Base-by-base conservation (phyloP, 1,284 basidiomycete genomes). In the Inonotus hispidus region DNA sequence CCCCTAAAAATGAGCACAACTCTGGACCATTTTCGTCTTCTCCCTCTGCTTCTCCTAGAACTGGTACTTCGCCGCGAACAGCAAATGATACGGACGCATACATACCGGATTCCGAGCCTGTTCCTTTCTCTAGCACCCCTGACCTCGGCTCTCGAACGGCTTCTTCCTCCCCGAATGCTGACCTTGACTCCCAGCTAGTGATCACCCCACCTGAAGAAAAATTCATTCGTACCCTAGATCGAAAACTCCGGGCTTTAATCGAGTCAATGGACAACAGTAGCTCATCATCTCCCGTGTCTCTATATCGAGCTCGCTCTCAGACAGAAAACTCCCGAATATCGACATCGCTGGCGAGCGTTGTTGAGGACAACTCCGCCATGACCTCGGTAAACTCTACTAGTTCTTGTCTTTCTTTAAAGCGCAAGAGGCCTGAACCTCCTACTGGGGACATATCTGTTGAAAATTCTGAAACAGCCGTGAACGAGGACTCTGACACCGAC, bases 121-220 rank as follows among this genome's bases (percentile, higher is more conserved):
- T 53, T 10, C 56, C 58, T 39, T 63, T 41, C 53, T 60, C 61
- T 14, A 63, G 57, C 39, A 63, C 61, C 3, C 62, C 62, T 6
- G 62, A 63, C 37, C 58, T 63, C 4, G 54, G 53, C 21, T 63
- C 58, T 16, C 29, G n/a, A 14, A 35, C 46, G 1, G 41, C 56
- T 5, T 59, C 61, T 13, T 49, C 47, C 32, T 29, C 50, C 5
- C 13, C 56, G 29, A 35, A 29, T 16, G 52, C 45, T 13, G 57
- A 39, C 3, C 50, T n/a, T 14, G 58, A 41, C n/a, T 56, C 57
- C 27, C 53, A 59, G 35, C 19, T n/a, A 3, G 50, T 62, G 27
- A 16, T 35, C 5, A 63, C 62, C 5, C 62, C 62, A 10, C 21
- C 50, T 11, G 46, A 52, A 50, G 47, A 63, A 14, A 43, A 50